Conservation (phyloP, 139 green algal genomes). For the Coelastrella sp. region DNA sequence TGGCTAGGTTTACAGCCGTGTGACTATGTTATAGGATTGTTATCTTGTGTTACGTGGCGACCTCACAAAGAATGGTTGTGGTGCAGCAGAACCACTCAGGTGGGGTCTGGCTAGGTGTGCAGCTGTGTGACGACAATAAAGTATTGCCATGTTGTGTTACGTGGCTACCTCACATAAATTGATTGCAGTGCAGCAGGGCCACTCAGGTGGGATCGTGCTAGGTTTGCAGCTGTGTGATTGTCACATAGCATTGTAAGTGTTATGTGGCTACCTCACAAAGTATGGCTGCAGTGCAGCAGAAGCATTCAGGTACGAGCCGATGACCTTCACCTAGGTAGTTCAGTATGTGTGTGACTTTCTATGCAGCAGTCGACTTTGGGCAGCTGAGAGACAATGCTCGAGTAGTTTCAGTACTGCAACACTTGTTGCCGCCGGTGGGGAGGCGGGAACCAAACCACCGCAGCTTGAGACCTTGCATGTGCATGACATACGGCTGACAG, state of each 20-base stretch:
- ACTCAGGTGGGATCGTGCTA: constrained; percentile 49
- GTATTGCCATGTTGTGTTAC: not conserved
- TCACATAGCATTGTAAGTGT: constrained; percentile 30
- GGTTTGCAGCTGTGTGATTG: not conserved
- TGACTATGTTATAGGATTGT: not conserved
- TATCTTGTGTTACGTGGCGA: constrained; percentile 61
- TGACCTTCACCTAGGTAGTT: too few relatives aligned
- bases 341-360: too few relatives aligned
- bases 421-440: too few relatives aligned
- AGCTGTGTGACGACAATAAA: not conserved
- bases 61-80: constrained; percentile 93
- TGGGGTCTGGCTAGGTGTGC: not conserved
- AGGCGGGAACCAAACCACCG: too few relatives aligned
- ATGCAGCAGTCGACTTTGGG: too few relatives aligned
- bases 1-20: not conserved
- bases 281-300: constrained; percentile 97
- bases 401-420: too few relatives aligned
- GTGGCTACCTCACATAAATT: constrained; percentile 86
- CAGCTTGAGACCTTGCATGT: too few relatives aligned
- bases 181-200: constrained; percentile 96
- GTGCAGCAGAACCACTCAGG: constrained; percentile 87
- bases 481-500: too few relatives aligned
- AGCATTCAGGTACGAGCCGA: constrained; percentile 67
- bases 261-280: constrained; percentile 76
- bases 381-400: too few relatives aligned